Conservation (phyloP, 2,329 filamentous ascomycete genomes). For the Colletotrichum tabaci region DNA sequence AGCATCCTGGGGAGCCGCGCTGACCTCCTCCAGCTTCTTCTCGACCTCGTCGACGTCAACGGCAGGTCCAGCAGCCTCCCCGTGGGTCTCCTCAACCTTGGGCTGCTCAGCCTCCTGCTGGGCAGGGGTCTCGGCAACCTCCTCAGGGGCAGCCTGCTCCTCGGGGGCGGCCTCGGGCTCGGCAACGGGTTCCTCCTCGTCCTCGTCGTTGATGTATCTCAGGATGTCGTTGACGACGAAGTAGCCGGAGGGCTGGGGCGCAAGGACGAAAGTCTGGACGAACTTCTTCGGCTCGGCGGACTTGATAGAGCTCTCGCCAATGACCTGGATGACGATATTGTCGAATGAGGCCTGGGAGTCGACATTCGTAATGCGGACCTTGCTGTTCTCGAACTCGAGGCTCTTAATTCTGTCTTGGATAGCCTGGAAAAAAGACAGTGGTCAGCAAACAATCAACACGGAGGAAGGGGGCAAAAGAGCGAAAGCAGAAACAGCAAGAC, state of each 20-base stretch:
- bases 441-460: conserved; percentile 39
- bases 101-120: conserved; percentile 53
- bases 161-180: conserved; percentile 53
- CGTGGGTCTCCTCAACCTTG: conserved; percentile 47
- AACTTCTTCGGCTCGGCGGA: conserved; percentile 93
- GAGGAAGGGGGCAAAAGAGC: conserved; percentile 7
- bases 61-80: conserved; percentile 43
- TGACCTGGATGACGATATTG: conserved; percentile 97
- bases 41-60: conserved; percentile 73
- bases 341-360: conserved; percentile 94
- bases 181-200: conserved; percentile 76
- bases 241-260: conserved; percentile 95
- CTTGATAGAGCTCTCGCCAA: conserved; percentile 98
- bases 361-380: conserved; percentile 97
- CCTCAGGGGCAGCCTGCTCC: conserved; percentile 60
- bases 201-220: conserved; percentile 89
- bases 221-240: conserved; percentile 99
- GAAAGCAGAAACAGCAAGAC: conserved; percentile 19
- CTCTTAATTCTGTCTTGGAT: conserved; percentile 96
- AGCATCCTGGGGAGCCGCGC: conserved; percentile 54
- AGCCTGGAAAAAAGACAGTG: conserved; percentile 65
- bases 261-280: conserved; percentile 96
- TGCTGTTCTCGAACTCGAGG: conserved; percentile 96
- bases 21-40: conserved; percentile 81
- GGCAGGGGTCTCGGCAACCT: conserved; percentile 57